Percentiles rank a stretch among this genome's conserved stretches.
These are phyloP conservation scores for Colletotrichum lupini DNA, from an alignment of 2,329 filamentous ascomycete species.

Conservation along the genomic window DNA sequence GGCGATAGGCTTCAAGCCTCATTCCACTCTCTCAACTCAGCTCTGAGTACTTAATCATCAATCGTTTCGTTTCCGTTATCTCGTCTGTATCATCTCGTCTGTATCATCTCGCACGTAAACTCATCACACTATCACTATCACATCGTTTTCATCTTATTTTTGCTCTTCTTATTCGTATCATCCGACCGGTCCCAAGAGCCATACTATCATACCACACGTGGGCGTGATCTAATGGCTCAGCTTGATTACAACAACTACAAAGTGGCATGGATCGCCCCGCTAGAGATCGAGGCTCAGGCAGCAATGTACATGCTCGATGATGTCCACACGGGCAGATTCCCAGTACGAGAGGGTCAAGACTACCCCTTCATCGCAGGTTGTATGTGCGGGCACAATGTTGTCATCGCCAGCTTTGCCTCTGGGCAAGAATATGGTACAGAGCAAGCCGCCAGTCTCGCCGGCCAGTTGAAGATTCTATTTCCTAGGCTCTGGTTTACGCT, in stretches of 20 bases:
- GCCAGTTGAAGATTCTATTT: constrained; percentile 47
- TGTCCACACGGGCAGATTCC: constrained; percentile 45
- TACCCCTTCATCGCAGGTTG: constrained; percentile 50
- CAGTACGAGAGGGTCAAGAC: constrained; percentile 44
- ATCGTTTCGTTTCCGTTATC: background rate
- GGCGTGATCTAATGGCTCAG: background rate
- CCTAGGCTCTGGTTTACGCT: constrained; percentile 50
- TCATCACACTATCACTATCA: background rate
- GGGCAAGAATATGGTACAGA: constrained; percentile 48
- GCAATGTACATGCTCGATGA: constrained; percentile 48
- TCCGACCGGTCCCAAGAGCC: background rate
- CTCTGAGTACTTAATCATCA: no score
- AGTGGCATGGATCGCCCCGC: constrained; percentile 50
- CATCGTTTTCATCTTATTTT: background rate
- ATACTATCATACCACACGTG: background rate
- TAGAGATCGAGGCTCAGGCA: constrained; percentile 49
- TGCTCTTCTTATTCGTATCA: background rate
- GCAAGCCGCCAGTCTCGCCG: constrained; percentile 47
- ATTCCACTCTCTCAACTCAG: no score
- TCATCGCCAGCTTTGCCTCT: constrained; percentile 47
- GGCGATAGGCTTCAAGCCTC: no score
- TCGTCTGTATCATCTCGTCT: background rate
- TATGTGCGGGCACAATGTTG: constrained; percentile 48
- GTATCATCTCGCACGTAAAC: background rate
- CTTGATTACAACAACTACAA: constrained; percentile 39